A percentile compares a stretch with the other conserved stretches of the same genome.
These are phyloP conservation scores for Phaeosphaeriaceae sp. DNA, from an alignment of 2,329 filamentous ascomycete genomes.

Conservation along the genomic window DNA sequence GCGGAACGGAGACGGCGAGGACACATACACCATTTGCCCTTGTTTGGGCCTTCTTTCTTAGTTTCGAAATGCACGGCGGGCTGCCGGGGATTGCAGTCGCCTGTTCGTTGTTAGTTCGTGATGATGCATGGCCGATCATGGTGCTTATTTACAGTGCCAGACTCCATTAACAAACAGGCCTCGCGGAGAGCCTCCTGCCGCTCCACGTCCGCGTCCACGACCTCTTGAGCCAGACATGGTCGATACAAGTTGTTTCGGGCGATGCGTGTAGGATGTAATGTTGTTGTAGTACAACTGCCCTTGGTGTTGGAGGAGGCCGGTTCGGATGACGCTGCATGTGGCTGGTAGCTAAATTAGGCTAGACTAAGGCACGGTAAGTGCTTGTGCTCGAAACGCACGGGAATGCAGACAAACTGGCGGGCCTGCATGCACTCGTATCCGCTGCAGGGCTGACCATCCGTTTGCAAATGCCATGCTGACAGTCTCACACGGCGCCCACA, in stretches of 20 bases:
- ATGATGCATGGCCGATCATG: too few relatives aligned
- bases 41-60: constrained; percentile 64
- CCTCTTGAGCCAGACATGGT: constrained; percentile 28
- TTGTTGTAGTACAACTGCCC: not conserved
- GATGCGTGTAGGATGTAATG: not conserved
- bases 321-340: not conserved
- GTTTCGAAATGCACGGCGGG: constrained; percentile 63
- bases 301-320: not conserved
- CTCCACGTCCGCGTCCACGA: constrained; percentile 10
- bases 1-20: not conserved
- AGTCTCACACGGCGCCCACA: not conserved
- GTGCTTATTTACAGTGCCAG: constrained; percentile 32
- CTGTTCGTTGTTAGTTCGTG: constrained; percentile 34
- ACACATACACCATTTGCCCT: constrained; percentile 59
- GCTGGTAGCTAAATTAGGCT: not conserved
- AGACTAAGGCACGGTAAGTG: not conserved
- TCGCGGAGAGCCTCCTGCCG: constrained; percentile 12
- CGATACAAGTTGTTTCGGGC: not conserved
- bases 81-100: constrained; percentile 62
- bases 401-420: not conserved
- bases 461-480: constrained; percentile 1
- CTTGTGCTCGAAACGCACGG: not conserved
- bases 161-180: constrained; percentile 33
- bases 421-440: not conserved
- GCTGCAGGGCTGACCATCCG: not conserved